Conservation (phyloP, 176 grass and related monocot species). For the Oryza glaberrima region DNA sequence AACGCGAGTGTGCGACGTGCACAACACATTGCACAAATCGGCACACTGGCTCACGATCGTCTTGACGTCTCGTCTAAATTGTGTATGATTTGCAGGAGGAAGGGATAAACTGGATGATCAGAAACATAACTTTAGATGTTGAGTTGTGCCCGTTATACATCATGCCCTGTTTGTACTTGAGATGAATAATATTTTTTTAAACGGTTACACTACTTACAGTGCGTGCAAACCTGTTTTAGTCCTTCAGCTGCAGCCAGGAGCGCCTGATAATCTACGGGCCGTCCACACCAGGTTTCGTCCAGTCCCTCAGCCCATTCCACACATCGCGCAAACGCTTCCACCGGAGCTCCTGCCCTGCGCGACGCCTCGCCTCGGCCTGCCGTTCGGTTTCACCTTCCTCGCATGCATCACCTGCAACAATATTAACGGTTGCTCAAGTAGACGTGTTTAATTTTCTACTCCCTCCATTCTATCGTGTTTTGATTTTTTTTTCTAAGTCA, state of each 20-base stretch:
- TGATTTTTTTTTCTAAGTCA: too few species aligned
- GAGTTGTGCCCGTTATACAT: neutral
- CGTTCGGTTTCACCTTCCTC: constrained; percentile 47
- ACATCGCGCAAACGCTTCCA: constrained; percentile 43
- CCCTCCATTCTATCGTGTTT: too few species aligned
- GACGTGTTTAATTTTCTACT: too few species aligned
- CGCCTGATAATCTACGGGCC: neutral
- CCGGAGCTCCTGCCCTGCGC: constrained; percentile 37
- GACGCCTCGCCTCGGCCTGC: constrained; percentile 52
- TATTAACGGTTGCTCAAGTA: neutral
- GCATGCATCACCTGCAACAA: constrained; percentile 34
- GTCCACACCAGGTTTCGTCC: constrained; percentile 25
- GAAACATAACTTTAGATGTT: too few species aligned
- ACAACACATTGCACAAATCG: too few species aligned
- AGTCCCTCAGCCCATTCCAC: constrained; percentile 40
- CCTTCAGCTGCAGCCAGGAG: neutral
- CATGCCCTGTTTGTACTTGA: neutral
- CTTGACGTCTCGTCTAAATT: too few species aligned
- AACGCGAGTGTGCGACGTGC: too few species aligned
- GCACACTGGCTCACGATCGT: too few species aligned
- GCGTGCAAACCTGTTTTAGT: neutral
- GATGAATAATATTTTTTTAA: neutral
- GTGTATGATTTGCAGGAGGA: too few species aligned
- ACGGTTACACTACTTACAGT: neutral
- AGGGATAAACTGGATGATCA: too few species aligned